These are phyloP conservation scores for Solanum ossicruentum DNA, from an alignment of 257 asterid species.

Conservation along the genomic window DNA sequence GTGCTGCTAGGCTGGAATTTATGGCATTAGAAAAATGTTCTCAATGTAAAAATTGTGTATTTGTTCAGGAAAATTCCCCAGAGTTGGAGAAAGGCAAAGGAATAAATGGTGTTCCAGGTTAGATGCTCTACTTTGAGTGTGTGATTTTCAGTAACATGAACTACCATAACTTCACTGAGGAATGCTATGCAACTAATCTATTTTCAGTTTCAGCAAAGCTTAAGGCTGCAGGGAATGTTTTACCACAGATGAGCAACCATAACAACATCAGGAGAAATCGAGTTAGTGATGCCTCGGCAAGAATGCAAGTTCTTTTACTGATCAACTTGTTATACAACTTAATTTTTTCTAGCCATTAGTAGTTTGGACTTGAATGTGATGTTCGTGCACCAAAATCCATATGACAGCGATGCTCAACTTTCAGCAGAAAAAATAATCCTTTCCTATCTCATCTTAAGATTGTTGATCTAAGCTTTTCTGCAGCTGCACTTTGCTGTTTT, in stretches of 20 bases:
- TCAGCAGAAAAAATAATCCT: not conserved
- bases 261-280: slow-evolving; percentile 34
- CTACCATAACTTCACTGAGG: not conserved
- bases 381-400: not conserved
- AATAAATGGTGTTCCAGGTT: slow-evolving; percentile 59
- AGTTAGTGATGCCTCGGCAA: slow-evolving; percentile 47
- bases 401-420: not conserved
- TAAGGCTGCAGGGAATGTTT: slow-evolving; percentile 28
- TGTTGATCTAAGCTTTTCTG: not conserved
- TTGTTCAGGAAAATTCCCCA: slow-evolving; percentile 28
- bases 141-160: not conserved
- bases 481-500: not conserved
- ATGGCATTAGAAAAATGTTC: not conserved
- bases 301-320: slow-evolving; percentile 29
- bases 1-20: not conserved
- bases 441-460: not conserved
- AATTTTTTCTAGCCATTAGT: not conserved
- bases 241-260: slow-evolving; percentile 37
- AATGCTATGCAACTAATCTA: not conserved
- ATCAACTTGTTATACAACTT: not conserved
- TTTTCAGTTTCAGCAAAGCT: slow-evolving; percentile 48
- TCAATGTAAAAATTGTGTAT: not conserved
- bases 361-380: not conserved
- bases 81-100: slow-evolving; percentile 25
- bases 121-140: slow-evolving; percentile 12